Conservation (phyloP, 495 filamentous ascomycete species). For the Neurospora sp. region DNA sequence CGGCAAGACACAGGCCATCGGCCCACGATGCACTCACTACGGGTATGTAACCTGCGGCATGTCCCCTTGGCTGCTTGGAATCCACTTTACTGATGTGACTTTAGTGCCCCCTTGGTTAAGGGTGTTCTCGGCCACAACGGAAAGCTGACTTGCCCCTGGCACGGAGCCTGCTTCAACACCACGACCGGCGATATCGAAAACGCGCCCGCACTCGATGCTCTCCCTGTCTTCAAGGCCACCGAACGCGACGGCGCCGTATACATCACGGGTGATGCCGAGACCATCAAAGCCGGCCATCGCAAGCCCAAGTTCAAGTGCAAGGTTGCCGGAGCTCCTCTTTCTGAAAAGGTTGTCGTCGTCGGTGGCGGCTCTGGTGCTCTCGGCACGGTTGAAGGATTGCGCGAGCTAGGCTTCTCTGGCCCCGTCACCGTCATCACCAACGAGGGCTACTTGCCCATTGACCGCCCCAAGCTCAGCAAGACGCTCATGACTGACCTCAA, state of each 20-base stretch:
- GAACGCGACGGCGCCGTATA: conserved; percentile 77
- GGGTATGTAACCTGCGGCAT: conserved; percentile 19
- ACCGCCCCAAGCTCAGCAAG: conserved; percentile 93
- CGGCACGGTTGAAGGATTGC: conserved; percentile 69
- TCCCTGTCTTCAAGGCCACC: conserved; percentile 68
- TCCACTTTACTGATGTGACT: background rate
- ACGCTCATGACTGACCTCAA: conserved; percentile 73
- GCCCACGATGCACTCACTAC: conserved; percentile 89
- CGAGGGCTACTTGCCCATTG: conserved; percentile 78
- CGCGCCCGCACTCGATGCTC: conserved; percentile 74
- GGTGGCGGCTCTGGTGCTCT: conserved; percentile 83
- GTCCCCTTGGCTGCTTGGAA: background rate
- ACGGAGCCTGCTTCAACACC: conserved; percentile 90
- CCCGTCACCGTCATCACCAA: conserved; percentile 73
- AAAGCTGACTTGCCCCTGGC: conserved; percentile 86
- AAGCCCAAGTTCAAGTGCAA: conserved; percentile 63
- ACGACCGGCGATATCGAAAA: conserved; percentile 90
- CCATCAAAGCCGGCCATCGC: conserved; percentile 68
- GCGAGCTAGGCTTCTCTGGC: conserved; percentile 72
- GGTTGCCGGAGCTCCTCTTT: conserved; percentile 34
- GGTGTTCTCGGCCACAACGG: conserved; percentile 78
- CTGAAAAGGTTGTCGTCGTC: conserved; percentile 73
- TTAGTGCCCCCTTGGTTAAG: conserved; percentile 61
- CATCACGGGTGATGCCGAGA: conserved; percentile 66
- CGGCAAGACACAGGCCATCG: conserved; percentile 65